A percentile compares a stretch with the other conserved stretches of the same genome.
Conservation (phyloP, 2,329 filamentous ascomycete genomes). For the Trichoderma cornu-damae region DNA sequence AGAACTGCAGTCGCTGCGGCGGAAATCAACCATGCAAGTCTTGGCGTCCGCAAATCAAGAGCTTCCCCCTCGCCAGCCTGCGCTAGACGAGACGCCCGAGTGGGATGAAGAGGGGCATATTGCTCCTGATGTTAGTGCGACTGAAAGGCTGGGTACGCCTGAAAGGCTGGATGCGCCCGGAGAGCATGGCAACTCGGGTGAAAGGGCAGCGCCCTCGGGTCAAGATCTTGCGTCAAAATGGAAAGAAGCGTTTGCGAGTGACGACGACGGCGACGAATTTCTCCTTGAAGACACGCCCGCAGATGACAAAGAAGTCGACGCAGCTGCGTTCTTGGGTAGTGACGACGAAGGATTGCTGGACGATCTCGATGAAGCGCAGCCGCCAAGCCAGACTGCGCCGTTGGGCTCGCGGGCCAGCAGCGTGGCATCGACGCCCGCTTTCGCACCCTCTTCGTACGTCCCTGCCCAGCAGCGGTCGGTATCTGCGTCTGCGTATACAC, state of each 20-base stretch:
- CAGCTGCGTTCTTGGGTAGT: slow-evolving; percentile 66
- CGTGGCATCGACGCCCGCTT: not conserved
- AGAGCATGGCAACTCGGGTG: not conserved
- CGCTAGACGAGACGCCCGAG: slow-evolving; percentile 30
- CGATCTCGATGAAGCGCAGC: slow-evolving; percentile 50
- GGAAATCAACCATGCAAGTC: slow-evolving; percentile 67
- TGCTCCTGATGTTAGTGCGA: slow-evolving; percentile 18
- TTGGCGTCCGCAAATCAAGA: slow-evolving; percentile 46
- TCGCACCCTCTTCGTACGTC: slow-evolving; percentile 4
- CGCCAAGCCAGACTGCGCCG: slow-evolving; percentile 21
- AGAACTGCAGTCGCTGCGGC: slow-evolving; percentile 42
- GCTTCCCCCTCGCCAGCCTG: slow-evolving; percentile 28
- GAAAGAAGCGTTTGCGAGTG: slow-evolving; percentile 72
- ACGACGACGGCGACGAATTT: slow-evolving; percentile 65
- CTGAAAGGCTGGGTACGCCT: not conserved
- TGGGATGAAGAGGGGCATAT: slow-evolving; percentile 29
- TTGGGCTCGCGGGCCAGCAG: slow-evolving; percentile 8
- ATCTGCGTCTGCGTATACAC: slow-evolving; percentile 17
- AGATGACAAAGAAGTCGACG: slow-evolving; percentile 48
- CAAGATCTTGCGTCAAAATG: slow-evolving; percentile 75
- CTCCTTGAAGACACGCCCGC: slow-evolving; percentile 53
- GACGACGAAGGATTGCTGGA: slow-evolving; percentile 84
- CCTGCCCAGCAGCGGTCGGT: slow-evolving; percentile 13
- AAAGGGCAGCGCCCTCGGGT: slow-evolving; percentile 28
- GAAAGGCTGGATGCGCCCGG: not conserved